Conservation (phyloP, 1,139 yeast genomes). For the Zygoascus hellenicus region DNA sequence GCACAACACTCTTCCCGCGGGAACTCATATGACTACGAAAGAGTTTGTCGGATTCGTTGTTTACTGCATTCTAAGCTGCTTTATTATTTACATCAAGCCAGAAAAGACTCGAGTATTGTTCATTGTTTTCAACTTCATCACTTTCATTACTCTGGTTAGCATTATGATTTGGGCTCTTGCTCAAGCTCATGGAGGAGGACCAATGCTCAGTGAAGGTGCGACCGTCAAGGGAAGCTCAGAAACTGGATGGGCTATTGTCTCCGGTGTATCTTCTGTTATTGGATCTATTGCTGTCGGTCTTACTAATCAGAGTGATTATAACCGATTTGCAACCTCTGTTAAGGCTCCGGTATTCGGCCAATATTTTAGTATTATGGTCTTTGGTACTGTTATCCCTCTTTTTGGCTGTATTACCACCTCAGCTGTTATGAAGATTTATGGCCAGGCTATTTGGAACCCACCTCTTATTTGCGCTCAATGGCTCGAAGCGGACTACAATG, state of each 20-base stretch:
- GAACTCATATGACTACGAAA: slow-evolving; percentile 27
- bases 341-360: slow-evolving; percentile 21
- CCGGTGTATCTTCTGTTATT: slow-evolving; percentile 17
- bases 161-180: slow-evolving; percentile 22
- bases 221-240: slow-evolving; percentile 16
- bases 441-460: slow-evolving; percentile 23
- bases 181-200: slow-evolving; percentile 20
- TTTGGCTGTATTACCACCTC: slow-evolving; percentile 25
- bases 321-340: slow-evolving; percentile 28
- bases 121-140: slow-evolving; percentile 12
- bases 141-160: slow-evolving; percentile 13
- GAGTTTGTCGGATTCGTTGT: slow-evolving; percentile 29
- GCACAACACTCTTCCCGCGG: slow-evolving; percentile 29
- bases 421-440: slow-evolving; percentile 22
- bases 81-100: slow-evolving; percentile 23
- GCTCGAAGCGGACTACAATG: slow-evolving; percentile 13
- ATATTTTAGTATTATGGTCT: slow-evolving; percentile 19
- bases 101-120: slow-evolving; percentile 19
- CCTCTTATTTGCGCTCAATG: slow-evolving; percentile 10
- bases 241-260: slow-evolving; percentile 19
- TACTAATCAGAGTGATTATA: slow-evolving; percentile 34
- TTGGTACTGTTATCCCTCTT: slow-evolving; percentile 25
- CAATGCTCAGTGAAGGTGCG: slow-evolving; percentile 14
- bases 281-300: slow-evolving; percentile 29
- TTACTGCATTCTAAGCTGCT: slow-evolving; percentile 24